Base-by-base conservation (phyloP, 441 rosid species). In the Melastoma candidum region DNA sequence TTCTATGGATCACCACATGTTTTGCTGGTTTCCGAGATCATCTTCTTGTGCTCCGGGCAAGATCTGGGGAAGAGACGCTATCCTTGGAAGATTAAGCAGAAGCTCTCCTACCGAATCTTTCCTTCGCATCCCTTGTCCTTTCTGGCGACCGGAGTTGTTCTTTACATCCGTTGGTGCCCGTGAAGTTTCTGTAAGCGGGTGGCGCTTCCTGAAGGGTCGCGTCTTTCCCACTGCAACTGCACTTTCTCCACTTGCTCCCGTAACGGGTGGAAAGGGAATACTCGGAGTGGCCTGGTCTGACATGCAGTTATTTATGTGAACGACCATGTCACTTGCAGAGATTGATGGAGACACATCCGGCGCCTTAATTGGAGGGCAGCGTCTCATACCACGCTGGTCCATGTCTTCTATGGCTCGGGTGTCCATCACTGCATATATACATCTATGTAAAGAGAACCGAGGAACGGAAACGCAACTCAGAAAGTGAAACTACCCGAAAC, bases 21-120 rank as follows among this genome's bases (percentile, higher is more conserved):
- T 29, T 29, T 29, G 36, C 36, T 6, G 7, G 7, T 29, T 3
- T 6, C 7, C 5, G 3, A 3, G 7, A 29, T 54, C 57, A 36
- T 71, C 72, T 56, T 59, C 65, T 0, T 49, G 48, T 24, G 66
- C 13, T 54, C 63, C 60, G 53, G 47, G 71, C 59, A 77, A 53
- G 60, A 80, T 68, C 26, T 68, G 75, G 0, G 81, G 90, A n/a
- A 77, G 63, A 11, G 90, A 80, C 5, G 82, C 79, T 12, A 80
- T 76, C 65, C 82, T 68, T n/a, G 86, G 90, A 62, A 83, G 85
- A 71, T 72, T 67, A 49, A 71, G 73, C 47, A 82, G 75, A 48
- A 80, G 76, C 46, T 83, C 86, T 11, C 73, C 77, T 10, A 68
- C 61, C 1, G 90, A 79, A 51, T 83, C 85, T 54, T 71, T 73